These are phyloP conservation scores for Pittosporum tobira DNA, from an alignment of 129 eudicot genomes.

Conservation along the genomic window DNA sequence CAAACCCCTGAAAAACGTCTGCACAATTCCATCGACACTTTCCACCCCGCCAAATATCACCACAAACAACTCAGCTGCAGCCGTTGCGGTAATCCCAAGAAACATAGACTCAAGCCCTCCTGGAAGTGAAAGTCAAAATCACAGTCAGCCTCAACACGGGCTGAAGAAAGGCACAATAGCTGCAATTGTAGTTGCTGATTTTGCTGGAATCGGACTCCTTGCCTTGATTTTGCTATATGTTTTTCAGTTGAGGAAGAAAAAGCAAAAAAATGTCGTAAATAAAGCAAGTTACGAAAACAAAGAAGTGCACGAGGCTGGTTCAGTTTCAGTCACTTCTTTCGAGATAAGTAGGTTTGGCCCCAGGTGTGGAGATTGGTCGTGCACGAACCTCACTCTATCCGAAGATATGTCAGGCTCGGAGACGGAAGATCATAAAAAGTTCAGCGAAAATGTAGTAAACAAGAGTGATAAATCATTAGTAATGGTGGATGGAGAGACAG, in stretches of 20 bases:
- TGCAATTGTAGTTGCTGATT: slow-evolving; percentile 48
- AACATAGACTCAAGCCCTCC: slow-evolving; percentile 27
- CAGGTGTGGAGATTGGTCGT: slow-evolving; percentile 25
- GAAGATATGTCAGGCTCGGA: slow-evolving; percentile 42
- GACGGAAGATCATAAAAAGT: slow-evolving; percentile 22
- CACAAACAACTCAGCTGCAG: slow-evolving; percentile 51
- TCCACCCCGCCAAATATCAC: slow-evolving; percentile 51
- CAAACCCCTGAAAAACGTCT: slow-evolving; percentile 50
- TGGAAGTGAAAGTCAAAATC: slow-evolving; percentile 10
- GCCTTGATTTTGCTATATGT: slow-evolving; percentile 35
- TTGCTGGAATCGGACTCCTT: slow-evolving; percentile 53
- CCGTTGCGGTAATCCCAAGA: slow-evolving; percentile 53
- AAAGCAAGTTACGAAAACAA: slow-evolving; percentile 15
- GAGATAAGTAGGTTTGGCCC: slow-evolving; percentile 11
- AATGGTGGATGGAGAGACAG: slow-evolving; percentile 87
- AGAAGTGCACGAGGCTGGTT: neutral
- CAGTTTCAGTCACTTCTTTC: neutral
- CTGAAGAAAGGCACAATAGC: slow-evolving; percentile 39
- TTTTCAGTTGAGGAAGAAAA: slow-evolving; percentile 38
- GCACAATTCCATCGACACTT: slow-evolving; percentile 59
- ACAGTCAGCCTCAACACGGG: slow-evolving; percentile 14
- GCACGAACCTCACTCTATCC: slow-evolving; percentile 16
- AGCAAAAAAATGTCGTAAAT: slow-evolving; percentile 6
- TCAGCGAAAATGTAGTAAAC: neutral
- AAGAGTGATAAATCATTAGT: slow-evolving; percentile 31